Evolutionary conservation across 176 grass and related monocot species (phyloP).

Genomic region (Phragmites australis): DNA sequence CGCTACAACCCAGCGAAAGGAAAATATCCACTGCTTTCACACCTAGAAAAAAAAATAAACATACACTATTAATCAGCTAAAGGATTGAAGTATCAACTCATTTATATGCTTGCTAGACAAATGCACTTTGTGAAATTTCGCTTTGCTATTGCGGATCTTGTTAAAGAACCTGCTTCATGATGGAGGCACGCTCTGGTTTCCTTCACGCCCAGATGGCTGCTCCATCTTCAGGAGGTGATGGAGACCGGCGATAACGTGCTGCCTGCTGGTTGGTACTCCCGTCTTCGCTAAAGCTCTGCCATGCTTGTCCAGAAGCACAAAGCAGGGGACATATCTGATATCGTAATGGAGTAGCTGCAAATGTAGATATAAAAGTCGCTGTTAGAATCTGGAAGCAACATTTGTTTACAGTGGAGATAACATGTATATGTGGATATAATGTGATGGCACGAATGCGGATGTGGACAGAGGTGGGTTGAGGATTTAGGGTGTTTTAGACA

Average conservation of each 20-base stretch:
- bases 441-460: no score
- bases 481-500: no score
- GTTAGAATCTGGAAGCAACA: constrained; percentile 35
- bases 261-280: constrained; percentile 75
- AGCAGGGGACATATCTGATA: constrained; percentile 88
- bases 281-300: constrained; percentile 84
- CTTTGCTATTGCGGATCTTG: neutral
- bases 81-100: neutral
- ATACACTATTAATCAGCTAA: neutral
- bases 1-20: neutral
- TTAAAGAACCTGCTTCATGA: constrained; percentile 36
- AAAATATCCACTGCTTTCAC: neutral
- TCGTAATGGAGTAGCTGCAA: constrained; percentile 95
- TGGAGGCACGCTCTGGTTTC: constrained; percentile 12
- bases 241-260: constrained; percentile 78
- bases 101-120: neutral
- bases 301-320: constrained; percentile 91
- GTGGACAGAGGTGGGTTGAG: no score
- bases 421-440: no score
- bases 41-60: neutral
- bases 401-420: no score
- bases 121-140: neutral
- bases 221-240: constrained; percentile 79
- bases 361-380: neutral
- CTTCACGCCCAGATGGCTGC: constrained; percentile 28